Base-by-base conservation (phyloP, 495 filamentous ascomycete species). In the Neurospora africana region DNA sequence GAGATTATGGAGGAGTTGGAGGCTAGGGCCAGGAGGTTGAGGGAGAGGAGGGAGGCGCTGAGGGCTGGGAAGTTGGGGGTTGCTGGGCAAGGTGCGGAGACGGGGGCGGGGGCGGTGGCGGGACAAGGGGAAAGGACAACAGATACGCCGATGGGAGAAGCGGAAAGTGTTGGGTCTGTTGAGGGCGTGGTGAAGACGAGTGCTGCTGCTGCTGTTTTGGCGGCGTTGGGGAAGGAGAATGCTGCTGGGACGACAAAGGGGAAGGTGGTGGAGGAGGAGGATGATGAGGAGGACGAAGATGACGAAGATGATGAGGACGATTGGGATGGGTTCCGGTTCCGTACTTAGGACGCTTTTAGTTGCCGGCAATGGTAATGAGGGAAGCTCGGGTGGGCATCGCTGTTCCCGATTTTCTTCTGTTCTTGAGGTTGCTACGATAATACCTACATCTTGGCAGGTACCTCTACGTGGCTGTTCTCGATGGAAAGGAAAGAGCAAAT, bases 1-100 rank as follows among this genome's bases (percentile, higher is more conserved):
- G 95, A 97, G 69, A 90, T 95, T 78, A 98, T 98, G 95, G 93
- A 95, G 78, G 89, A 89, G 70, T 86, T 97, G 65, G 95, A 98
- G 81, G 89, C 89, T 75, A 86, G 94, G 44, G 91, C 97, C 9
- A 84, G 85, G 76, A 87, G 85, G 76, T 80, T 99, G 73, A 91
- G 94, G 76, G 91, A 94, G 75, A 89, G 83, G 67, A 80, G 89
- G 44, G 87, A 87, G 74, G 84, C 82, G 30, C 73, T 88, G 74
- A 76, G 83, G 73, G 84, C 82, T 35, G 74, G 88, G 74, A 76
- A 83, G 79, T 35, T 81, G 75, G 30, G 77, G 74, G 19, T 78
- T 72, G 15, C 76, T 74, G 33, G 74, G 73, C 67, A 75, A 17
- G 75, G 4, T n/a, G 68, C 15, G 30, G 10, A 40, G 19, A 35